Conservation (phyloP, 768 basidiomycete genomes). For the Tricholoma bakamatsutake region DNA sequence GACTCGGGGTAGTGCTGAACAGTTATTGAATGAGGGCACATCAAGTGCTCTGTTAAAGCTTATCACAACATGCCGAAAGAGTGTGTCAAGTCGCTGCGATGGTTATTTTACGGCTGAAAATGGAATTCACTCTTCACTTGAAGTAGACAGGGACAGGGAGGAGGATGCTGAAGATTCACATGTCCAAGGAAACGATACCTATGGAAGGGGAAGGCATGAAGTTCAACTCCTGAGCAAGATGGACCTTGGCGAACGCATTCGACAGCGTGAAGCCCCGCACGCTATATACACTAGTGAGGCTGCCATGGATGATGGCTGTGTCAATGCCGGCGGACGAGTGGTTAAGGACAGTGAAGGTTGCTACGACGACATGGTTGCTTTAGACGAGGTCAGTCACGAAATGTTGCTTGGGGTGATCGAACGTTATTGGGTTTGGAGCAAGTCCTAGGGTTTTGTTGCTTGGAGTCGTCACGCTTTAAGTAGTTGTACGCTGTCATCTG, state of each 20-base stretch:
- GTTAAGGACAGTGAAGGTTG: slow-evolving; percentile 6
- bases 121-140: not conserved
- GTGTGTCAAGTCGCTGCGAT: slow-evolving; percentile 1
- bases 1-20: not conserved
- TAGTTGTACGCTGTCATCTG: not conserved
- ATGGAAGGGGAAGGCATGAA: not conserved
- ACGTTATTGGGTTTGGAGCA: slow-evolving; percentile 26
- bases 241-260: slow-evolving; percentile 3
- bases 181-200: not conserved
- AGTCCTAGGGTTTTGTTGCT: slow-evolving; percentile 3
- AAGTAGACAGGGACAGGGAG: not conserved
- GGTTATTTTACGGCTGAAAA: not conserved
- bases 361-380: slow-evolving; percentile 10
- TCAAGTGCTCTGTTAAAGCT: slow-evolving; percentile 12
- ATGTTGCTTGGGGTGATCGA: slow-evolving; percentile 36
- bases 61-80: slow-evolving; percentile 10
- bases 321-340: slow-evolving; percentile 11
- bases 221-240: not conserved
- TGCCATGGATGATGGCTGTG: slow-evolving; percentile 8
- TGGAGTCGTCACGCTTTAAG: not conserved
- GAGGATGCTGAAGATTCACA: not conserved
- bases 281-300: not conserved
- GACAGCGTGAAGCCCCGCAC: not conserved
- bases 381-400: slow-evolving; percentile 32
- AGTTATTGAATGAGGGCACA: slow-evolving; percentile 10